Conservation (phyloP, 2,329 filamentous ascomycete genomes). For the Rhynchosporium secalis region DNA sequence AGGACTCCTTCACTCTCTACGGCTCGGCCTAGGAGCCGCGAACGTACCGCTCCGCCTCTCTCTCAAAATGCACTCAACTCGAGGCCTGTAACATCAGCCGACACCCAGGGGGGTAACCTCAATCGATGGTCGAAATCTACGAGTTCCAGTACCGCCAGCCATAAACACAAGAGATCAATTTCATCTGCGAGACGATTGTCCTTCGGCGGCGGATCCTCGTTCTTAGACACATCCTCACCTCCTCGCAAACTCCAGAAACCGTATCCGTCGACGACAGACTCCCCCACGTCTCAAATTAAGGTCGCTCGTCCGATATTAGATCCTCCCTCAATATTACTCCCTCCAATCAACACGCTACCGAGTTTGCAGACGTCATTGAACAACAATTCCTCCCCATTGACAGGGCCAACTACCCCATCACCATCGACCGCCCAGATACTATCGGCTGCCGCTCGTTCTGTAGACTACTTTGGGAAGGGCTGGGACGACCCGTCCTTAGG, state of each 20-base stretch:
- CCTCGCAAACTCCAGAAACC: slow-evolving; percentile 35
- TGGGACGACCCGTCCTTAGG: slow-evolving; percentile 36
- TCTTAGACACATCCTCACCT: slow-evolving; percentile 24
- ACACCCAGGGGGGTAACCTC: slow-evolving; percentile 29
- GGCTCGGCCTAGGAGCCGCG: slow-evolving; percentile 18
- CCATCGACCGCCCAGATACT: slow-evolving; percentile 39
- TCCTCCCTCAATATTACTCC: slow-evolving; percentile 28
- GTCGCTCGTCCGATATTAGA: slow-evolving; percentile 25
- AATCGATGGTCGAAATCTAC: slow-evolving; percentile 34
- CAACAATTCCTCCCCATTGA: slow-evolving; percentile 35
- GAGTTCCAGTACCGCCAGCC: slow-evolving; percentile 26
- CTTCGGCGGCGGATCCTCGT: slow-evolving; percentile 25
- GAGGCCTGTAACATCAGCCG: slow-evolving; percentile 28
- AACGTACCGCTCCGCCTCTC: slow-evolving; percentile 18
- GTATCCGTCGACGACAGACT: slow-evolving; percentile 30
- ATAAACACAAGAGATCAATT: slow-evolving; percentile 25
- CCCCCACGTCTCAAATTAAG: slow-evolving; percentile 25
- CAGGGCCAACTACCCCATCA: slow-evolving; percentile 35
- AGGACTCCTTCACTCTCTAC: slow-evolving; percentile 20
- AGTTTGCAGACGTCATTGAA: slow-evolving; percentile 31
- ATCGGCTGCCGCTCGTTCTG: slow-evolving; percentile 37
- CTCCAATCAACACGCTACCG: slow-evolving; percentile 39
- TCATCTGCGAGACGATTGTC: slow-evolving; percentile 31
- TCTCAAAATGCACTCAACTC: slow-evolving; percentile 27
- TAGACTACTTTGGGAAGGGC: slow-evolving; percentile 38